Evolutionary conservation across 345 rosid genomes (phyloP).

Genomic region (Euclidium syriacum): DNA sequence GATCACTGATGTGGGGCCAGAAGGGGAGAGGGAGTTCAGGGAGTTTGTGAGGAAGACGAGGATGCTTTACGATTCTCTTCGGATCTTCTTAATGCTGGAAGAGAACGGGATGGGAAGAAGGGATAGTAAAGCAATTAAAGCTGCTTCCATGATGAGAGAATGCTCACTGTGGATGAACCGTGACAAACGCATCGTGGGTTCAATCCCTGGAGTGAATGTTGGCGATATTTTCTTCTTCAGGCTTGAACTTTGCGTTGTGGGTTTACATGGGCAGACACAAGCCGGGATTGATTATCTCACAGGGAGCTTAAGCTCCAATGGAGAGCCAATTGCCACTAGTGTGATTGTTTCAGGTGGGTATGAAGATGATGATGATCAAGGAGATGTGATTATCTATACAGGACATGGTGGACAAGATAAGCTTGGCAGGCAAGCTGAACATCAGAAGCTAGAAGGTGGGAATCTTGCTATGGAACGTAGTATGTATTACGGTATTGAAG

Average conservation of each 20-base stretch:
- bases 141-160: conserved; percentile 57
- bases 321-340: conserved; percentile 86
- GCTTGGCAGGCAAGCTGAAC: conserved; percentile 48
- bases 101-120: conserved; percentile 25
- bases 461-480: conserved; percentile 82
- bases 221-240: conserved; percentile 80
- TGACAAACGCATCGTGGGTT: conserved; percentile 77
- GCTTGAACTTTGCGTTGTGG: conserved; percentile 79
- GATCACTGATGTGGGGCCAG: conserved; percentile 51
- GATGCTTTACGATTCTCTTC: conserved; percentile 58
- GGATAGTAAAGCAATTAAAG: conserved; percentile 49
- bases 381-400: conserved; percentile 63
- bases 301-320: conserved; percentile 57
- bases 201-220: conserved; percentile 69
- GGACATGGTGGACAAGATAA: conserved; percentile 94
- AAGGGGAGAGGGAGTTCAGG: conserved; percentile 54
- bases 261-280: conserved; percentile 76
- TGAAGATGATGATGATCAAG: conserved; percentile 76
- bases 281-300: conserved; percentile 84
- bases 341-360: conserved; percentile 86
- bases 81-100: conserved; percentile 41
- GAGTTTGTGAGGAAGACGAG: conserved; percentile 57
- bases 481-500: conserved; percentile 72
- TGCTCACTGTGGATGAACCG: conserved; percentile 66
- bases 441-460: conserved; percentile 89